phyloP scores from a whole-genome alignment of 2,329 filamentous ascomycete species.

The Neofusicoccum kwambonambiense region DNA sequence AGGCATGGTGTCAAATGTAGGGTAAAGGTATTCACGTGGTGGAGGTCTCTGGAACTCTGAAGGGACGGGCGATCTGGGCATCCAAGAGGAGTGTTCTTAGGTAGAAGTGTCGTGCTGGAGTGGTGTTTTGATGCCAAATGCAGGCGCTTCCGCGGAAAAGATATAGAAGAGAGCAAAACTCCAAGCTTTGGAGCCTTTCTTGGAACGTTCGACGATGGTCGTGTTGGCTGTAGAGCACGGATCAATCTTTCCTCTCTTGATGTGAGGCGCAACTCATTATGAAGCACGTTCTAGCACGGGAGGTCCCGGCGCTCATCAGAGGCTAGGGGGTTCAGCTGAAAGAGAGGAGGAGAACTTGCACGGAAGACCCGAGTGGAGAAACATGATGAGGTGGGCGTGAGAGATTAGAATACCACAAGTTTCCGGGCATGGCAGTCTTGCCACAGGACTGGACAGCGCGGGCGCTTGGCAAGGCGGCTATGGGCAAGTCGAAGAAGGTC shows the following conservation, averaged over 20 bases:
- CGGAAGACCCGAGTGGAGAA: neutral
- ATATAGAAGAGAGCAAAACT: neutral
- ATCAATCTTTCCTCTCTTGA: slow-evolving; percentile 1
- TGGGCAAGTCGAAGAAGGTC: neutral
- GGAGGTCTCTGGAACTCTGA: slow-evolving; percentile 22
- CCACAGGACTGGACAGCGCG: neutral
- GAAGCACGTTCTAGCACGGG: neutral
- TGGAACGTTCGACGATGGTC: neutral
- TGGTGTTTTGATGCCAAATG: neutral
- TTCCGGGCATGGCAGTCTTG: neutral
- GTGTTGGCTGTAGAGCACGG: slow-evolving; percentile 3
- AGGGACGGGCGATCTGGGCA: neutral
- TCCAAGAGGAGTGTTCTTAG: neutral
- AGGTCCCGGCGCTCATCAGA: neutral
- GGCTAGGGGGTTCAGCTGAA: neutral
- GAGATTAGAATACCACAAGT: slow-evolving; percentile 1
- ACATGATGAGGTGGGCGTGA: slow-evolving; percentile 3
- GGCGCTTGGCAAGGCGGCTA: neutral
- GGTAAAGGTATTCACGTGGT: slow-evolving; percentile 26
- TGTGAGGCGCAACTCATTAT: neutral
- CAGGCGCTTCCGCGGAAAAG: neutral
- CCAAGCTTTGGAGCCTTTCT: neutral
- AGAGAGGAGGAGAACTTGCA: neutral
- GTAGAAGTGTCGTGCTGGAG: neutral
- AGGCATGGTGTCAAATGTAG: slow-evolving; percentile 30